Base-by-base conservation (phyloP, 2,329 filamentous ascomycete species). In the Calonectria henricotiae region DNA sequence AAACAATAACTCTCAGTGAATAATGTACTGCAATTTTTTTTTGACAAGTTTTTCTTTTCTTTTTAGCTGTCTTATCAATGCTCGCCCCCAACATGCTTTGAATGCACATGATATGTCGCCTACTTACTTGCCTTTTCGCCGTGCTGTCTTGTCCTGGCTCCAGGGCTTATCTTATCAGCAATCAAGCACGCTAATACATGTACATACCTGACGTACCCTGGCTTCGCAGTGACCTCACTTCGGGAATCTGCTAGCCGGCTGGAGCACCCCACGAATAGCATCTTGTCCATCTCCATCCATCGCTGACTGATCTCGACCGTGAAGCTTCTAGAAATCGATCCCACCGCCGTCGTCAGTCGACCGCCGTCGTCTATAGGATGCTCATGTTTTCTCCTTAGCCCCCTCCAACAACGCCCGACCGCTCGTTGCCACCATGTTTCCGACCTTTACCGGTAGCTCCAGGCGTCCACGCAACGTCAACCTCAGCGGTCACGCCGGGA, bases 381-480 rank as follows among this genome's bases (percentile, higher is more conserved):
- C 47, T 63, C 62, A 37, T 41, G 27, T 55, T 61, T 41, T 63
- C 44, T 64, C 61, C 51, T 62, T 74, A 62, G 69, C 65, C 27
- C 65, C 23, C 61, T 60, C 43, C 39, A 58, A 68, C 55, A 46
- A 67, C 43, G 54, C 54, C 70, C 66, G 41, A 66, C 63, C 51
- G 46, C 62, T 65, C 62, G 20, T 62, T 68, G 58, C 65, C 75
- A 77, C 76, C 80, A 98, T 98, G 96, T 97, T 96, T 84, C 92
- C 93, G 71, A 95, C 93, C 65, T 99, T 99, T 85, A 96, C 94
- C 27, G 96, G 96, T 76, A 94, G 85, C 83, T 94, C 94, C 77
- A 92, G 94, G 79, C 93, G 94, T 75, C 92, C 93, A 71, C 92
- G 96, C 74, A 95, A 98, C 81, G 94, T 98, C 80, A 98, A 98